Evolutionary conservation across 257 asterid genomes (phyloP), one percentile per base, ranked within the genome.

Genomic region (Capsicum pubescens): DNA sequence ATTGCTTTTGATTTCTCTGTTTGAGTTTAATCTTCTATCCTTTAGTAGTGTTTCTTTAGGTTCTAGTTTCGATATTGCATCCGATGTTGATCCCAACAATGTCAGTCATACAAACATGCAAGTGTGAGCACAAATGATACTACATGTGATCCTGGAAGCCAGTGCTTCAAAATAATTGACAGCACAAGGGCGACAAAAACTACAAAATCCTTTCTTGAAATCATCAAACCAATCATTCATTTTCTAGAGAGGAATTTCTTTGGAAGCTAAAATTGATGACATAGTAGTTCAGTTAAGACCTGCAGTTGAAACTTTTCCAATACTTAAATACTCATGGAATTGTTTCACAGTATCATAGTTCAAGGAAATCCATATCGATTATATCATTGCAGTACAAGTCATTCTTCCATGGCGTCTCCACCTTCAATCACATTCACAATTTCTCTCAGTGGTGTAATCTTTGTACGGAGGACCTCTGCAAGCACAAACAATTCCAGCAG

Each of bases 141-240:
- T 60, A 87, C 87, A 35, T 95, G 99, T 32, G 98, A 97, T 54
- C 99, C 99, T 0, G 96, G 87, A 76, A 97, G 96, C 87, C 99
- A 97, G 90, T 95, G 99, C 99, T 95, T 95, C 95, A 97, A 92
- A 83, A 88, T 97, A 6, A 89, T 92, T n/a, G 90, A 95, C 81
- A 95, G 97, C 91, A 93, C 97, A 46, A 89, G 98, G 89, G 14
- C 50, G 36, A 91, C 85, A 84, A 84, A 26, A 26, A 26, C 32
- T 26, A 26, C 32, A 26, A 26, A 26, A 26, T 26, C 32, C 32
- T 26, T 26, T 26, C 32, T 26, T 26, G 32, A 26, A 26, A 26
- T 26, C 32, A 26, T 26, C 32, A 26, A 56, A 71, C 87, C 96
- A 4, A 58, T 87, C 48, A 84, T 84, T 57, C 85, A 84, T 79